Conservation (phyloP, 306 rosid species). For the Carpinus viminea region DNA sequence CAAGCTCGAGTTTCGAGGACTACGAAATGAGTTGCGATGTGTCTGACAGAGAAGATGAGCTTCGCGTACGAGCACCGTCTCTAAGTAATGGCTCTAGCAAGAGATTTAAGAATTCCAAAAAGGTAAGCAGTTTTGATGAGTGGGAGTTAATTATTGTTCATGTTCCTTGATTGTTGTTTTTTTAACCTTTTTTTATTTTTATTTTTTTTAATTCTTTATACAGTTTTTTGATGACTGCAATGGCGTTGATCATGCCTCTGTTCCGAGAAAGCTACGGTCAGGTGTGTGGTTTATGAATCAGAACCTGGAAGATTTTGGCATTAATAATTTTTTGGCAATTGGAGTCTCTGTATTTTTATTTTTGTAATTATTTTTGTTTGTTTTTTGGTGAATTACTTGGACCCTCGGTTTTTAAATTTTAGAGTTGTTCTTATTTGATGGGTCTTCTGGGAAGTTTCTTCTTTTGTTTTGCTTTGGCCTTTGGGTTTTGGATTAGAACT, state of each 20-base stretch:
- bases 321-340: not conserved
- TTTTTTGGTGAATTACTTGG: not conserved
- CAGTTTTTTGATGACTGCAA: conserved; percentile 50
- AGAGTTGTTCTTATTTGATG: conserved; percentile 3
- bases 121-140: conserved; percentile 32
- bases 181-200: not conserved
- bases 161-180: not conserved
- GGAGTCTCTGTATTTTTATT: conserved; percentile 1
- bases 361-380: not conserved
- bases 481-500: conserved; percentile 35
- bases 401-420: not conserved
- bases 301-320: not conserved
- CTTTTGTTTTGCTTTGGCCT: not conserved
- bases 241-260: conserved; percentile 62
- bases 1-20: conserved; percentile 31
- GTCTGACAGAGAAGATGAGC: conserved; percentile 43
- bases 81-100: conserved; percentile 26
- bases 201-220: not conserved
- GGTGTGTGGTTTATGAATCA: conserved; percentile 43
- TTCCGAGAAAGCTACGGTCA: conserved; percentile 79
- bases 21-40: conserved; percentile 50
- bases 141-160: not conserved
- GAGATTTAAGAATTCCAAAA: conserved; percentile 48
- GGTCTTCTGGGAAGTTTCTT: conserved; percentile 12
- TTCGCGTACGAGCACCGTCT: conserved; percentile 20